Evolutionary conservation across 345 rosid genomes (phyloP), one percentile per base, ranked within the genome.

Genomic region (Hibiscus mutabilis): DNA sequence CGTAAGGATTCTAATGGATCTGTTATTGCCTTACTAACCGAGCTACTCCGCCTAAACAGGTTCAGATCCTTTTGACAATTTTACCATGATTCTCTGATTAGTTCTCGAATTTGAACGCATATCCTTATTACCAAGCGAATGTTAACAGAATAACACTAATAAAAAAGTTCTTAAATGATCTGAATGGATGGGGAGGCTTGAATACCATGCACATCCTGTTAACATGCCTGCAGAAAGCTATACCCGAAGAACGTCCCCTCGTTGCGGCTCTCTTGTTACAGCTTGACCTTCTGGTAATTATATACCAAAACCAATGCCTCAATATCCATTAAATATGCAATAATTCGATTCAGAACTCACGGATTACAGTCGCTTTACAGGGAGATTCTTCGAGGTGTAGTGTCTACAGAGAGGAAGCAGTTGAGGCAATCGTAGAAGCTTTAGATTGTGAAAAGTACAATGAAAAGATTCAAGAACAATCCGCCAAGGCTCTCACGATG

Each of bases 231-330:
- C 82, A 82, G 69, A 84, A 76, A 57, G 80, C 88, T 72, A 59
- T 78, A 19, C 77, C 78, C 8, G 84, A 79, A 79, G 89, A 85
- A 42, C 83, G 83, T 0, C 93, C 89, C 0, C 13, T 84, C 25
- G 77, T 81, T 46, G 93, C 91, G n/a, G 78, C 79, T 24, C 71
- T 86, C 63, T 74, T 88, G 27, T 69, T 88, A 33, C 91, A 85
- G 80, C 87, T 88, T 56, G 93, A 86, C 66, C 86, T 88, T 73
- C 71, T 88, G 83, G 93, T 86, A 76, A 81, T 53, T 3, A 27
- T 68, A 68, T 52, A 22, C 35, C 61, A 4, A 56, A 25, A 56
- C 19, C 22, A 12, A 55, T 55, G 25, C 13, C 22, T 55, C 10
- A 7, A 19, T 60, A 31, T 31, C 65, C 44, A 60, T 31, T 11